These are phyloP conservation scores for Candida caryicola DNA, from an alignment of 805 yeast genomes.

Conservation along the genomic window DNA sequence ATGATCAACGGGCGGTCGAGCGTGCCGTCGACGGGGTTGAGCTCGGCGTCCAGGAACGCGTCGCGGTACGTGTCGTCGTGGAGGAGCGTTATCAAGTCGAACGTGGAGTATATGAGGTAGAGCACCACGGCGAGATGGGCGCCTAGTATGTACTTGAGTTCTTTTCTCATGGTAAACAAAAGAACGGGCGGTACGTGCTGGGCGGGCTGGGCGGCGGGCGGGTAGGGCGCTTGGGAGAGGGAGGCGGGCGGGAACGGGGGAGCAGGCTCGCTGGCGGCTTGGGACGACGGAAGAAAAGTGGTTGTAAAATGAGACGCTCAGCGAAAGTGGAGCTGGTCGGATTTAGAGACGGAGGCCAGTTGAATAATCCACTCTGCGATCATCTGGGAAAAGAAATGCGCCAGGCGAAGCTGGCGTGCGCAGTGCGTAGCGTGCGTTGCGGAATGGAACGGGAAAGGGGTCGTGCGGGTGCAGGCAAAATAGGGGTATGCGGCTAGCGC, in stretches of 20 bases:
- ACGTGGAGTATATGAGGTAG: constrained; percentile 58
- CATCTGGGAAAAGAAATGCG: too few species aligned
- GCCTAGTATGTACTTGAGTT: constrained; percentile 56
- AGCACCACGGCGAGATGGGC: constrained; percentile 56
- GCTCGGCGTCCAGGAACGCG: constrained; percentile 59
- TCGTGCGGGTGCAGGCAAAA: too few species aligned
- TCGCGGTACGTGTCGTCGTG: constrained; percentile 68
- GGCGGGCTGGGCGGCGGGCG: not conserved
- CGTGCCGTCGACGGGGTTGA: constrained; percentile 51
- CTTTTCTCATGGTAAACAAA: constrained; percentile 52
- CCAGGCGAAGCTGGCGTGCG: too few species aligned
- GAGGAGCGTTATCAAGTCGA: constrained; percentile 71
- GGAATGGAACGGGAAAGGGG: too few species aligned
- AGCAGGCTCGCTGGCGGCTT: not conserved
- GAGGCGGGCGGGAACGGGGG: not conserved
- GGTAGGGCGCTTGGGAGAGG: not conserved
- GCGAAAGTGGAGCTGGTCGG: too few species aligned
- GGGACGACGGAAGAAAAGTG: not conserved
- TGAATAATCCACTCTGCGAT: too few species aligned
- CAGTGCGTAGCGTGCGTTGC: too few species aligned
- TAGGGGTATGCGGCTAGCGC: too few species aligned
- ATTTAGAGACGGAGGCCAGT: too few species aligned
- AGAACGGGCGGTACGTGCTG: not conserved
- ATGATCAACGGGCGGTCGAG: constrained; percentile 53
- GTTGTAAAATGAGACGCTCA: too few species aligned